These are phyloP conservation scores for Phyllosticta paracitricarpa DNA, from an alignment of 2,329 filamentous ascomycete species.

Conservation along the genomic window DNA sequence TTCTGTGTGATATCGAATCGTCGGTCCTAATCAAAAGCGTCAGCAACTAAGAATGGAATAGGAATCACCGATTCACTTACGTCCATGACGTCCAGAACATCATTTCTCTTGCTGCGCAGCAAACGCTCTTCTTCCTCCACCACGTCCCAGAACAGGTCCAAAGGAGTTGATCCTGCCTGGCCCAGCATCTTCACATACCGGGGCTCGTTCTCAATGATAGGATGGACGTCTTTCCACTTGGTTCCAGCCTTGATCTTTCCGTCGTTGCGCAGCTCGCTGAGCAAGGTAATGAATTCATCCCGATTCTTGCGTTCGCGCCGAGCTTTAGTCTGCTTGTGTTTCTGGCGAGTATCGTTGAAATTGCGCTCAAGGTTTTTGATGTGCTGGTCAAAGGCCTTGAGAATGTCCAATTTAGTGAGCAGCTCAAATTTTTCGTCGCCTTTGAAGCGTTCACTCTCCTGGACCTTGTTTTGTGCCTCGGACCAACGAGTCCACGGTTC, in stretches of 20 bases:
- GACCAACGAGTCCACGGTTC: slow-evolving; percentile 94
- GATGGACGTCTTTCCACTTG: slow-evolving; percentile 78
- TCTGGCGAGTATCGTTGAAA: slow-evolving; percentile 84
- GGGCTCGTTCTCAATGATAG: slow-evolving; percentile 65
- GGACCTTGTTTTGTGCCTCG: slow-evolving; percentile 74
- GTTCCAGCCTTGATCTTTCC: slow-evolving; percentile 81
- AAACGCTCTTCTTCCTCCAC: slow-evolving; percentile 87
- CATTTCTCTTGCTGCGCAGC: slow-evolving; percentile 70
- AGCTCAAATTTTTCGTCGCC: slow-evolving; percentile 75
- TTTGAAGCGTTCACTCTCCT: slow-evolving; percentile 66
- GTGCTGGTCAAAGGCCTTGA: slow-evolving; percentile 89
- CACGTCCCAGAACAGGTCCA: slow-evolving; percentile 93
- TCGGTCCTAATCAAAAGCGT: slow-evolving; percentile 53
- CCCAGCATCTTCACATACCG: slow-evolving; percentile 78
- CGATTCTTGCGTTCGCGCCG: slow-evolving; percentile 78
- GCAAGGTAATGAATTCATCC: slow-evolving; percentile 66
- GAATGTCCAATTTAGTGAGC: slow-evolving; percentile 78
- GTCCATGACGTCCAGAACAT: slow-evolving; percentile 80
- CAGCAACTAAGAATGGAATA: not conserved
- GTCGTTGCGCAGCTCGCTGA: slow-evolving; percentile 61
- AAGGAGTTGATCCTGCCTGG: slow-evolving; percentile 70
- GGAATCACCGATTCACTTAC: slow-evolving; percentile 43
- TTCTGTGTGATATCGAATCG: slow-evolving; percentile 81
- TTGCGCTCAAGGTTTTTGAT: slow-evolving; percentile 85
- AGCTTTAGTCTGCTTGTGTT: slow-evolving; percentile 70